Evolutionary conservation across 179 eudicot species (phyloP).

Genomic region (Spinacia oleracea): DNA sequence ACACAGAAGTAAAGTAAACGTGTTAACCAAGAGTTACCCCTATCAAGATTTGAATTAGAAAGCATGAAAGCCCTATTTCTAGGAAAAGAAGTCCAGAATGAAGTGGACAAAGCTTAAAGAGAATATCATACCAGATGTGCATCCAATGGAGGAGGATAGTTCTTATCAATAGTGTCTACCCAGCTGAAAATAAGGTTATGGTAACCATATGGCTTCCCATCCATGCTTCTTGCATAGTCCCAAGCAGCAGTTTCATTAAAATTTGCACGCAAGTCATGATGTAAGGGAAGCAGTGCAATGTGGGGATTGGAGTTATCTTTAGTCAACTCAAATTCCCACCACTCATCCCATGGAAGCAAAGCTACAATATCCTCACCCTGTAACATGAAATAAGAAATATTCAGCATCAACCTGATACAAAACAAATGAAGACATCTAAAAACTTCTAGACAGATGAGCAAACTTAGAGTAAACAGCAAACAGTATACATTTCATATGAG

Average conservation of each 20-base stretch:
- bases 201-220: conserved; percentile 83
- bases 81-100: not conserved
- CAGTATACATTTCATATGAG: not conserved
- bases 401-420: not conserved
- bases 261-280: conserved; percentile 78
- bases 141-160: conserved; percentile 95
- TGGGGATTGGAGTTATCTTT: conserved; percentile 90
- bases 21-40: not conserved
- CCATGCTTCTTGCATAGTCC: conserved; percentile 95
- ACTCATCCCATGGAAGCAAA: conserved; percentile 93
- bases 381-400: conserved; percentile 20
- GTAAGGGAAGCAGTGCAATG: conserved; percentile 91
- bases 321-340: conserved; percentile 92
- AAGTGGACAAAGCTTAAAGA: not conserved
- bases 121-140: conserved; percentile 71
- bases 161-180: conserved; percentile 82
- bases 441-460: not conserved
- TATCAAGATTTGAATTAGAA: not conserved
- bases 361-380: conserved; percentile 94
- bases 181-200: conserved; percentile 98
- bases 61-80: not conserved
- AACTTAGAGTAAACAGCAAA: not conserved
- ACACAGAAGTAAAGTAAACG: not conserved
- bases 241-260: conserved; percentile 94
- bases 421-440: conserved; percentile 9